phyloP scores from a whole-genome alignment of 176 grass and related monocot species.

The Oryza punctata region DNA sequence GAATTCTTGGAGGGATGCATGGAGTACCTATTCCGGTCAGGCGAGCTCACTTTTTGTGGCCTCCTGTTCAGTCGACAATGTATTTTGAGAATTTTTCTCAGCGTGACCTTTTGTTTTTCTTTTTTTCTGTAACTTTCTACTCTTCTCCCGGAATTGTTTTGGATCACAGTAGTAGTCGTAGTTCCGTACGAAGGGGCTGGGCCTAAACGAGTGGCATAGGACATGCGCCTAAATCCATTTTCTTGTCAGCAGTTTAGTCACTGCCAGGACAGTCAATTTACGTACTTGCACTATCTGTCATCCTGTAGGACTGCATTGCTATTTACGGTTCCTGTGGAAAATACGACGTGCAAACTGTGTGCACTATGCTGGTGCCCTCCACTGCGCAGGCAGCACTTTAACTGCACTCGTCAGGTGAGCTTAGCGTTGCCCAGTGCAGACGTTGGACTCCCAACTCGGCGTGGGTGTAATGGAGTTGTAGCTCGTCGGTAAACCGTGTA shows the following conservation, averaged over 20 bases:
- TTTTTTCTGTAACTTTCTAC: neutral
- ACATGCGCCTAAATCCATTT: neutral
- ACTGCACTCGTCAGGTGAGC: neutral
- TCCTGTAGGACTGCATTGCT: neutral
- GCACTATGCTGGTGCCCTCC: conserved; percentile 11
- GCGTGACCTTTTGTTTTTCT: neutral
- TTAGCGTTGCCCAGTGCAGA: neutral
- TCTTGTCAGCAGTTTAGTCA: neutral
- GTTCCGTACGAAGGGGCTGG: neutral
- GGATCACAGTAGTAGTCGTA: neutral
- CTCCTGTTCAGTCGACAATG: neutral
- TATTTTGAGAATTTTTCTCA: neutral
- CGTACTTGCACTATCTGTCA: neutral
- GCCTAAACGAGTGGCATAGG: neutral
- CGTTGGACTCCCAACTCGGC: neutral
- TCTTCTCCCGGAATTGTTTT: neutral
- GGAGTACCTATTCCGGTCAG: conserved; percentile 4
- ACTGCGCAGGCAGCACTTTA: conserved; percentile 12
- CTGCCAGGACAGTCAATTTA: conserved; percentile 23
- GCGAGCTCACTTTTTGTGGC: neutral
- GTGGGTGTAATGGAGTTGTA: neutral
- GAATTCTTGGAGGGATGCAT: neutral
- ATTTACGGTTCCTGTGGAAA: conserved; percentile 12
- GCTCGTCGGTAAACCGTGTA: neutral
- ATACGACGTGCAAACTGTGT: conserved; percentile 2